phyloP scores from a whole-genome alignment of 2,329 filamentous ascomycete genomes.

The Didymella pomorum region DNA sequence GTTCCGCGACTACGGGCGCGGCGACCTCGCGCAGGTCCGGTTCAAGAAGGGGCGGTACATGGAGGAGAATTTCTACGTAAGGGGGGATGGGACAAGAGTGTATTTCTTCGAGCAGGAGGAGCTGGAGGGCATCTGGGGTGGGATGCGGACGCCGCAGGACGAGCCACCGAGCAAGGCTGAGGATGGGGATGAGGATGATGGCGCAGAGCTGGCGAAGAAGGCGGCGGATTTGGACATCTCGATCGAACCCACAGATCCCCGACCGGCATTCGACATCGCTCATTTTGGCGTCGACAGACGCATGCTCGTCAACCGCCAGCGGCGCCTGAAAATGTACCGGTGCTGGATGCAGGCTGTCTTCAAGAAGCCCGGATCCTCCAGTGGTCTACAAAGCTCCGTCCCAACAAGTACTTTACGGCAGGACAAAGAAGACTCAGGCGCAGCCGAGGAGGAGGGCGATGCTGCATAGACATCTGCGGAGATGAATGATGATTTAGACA shows the following conservation, averaged over 20 bases:
- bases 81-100: slow-evolving; percentile 93
- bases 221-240: neutral
- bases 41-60: slow-evolving; percentile 96
- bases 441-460: no score
- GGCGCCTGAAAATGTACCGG: slow-evolving; percentile 95
- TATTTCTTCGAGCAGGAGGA: slow-evolving; percentile 96
- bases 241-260: slow-evolving; percentile 3
- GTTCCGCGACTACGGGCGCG: slow-evolving; percentile 95
- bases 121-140: slow-evolving; percentile 79
- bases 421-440: slow-evolving; percentile 24
- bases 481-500: no score
- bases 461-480: no score
- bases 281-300: slow-evolving; percentile 86
- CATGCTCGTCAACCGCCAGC: slow-evolving; percentile 88
- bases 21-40: slow-evolving; percentile 93
- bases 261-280: slow-evolving; percentile 68
- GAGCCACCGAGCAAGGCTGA: no score
- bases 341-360: slow-evolving; percentile 94
- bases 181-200: no score
- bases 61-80: slow-evolving; percentile 96
- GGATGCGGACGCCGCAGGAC: slow-evolving; percentile 37
- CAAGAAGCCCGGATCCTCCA: slow-evolving; percentile 61
- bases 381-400: slow-evolving; percentile 39
- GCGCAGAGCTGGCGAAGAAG: neutral
- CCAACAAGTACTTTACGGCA: slow-evolving; percentile 47